A percentile compares a stretch with the other conserved stretches of the same genome.
phyloP scores from a whole-genome alignment of 768 basidiomycete genomes.

The Dendrothele bispora region DNA sequence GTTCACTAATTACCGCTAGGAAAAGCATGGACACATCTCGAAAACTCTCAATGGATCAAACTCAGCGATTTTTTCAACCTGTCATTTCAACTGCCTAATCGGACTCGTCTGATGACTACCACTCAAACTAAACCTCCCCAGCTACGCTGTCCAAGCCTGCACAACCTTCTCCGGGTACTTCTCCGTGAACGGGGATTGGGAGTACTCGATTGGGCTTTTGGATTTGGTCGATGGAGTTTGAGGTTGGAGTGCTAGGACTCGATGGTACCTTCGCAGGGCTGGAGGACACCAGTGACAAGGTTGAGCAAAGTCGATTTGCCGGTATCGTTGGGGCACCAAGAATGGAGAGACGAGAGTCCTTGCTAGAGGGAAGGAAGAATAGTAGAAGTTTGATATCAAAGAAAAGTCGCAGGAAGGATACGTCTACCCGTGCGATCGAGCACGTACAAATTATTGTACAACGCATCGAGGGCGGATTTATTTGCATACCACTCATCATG shows the following conservation, averaged over 20 bases:
- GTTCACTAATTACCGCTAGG: too few relatives aligned
- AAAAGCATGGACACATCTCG: too few relatives aligned
- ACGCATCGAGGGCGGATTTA: too few relatives aligned
- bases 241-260: too few relatives aligned
- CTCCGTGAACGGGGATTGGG: conserved; percentile 73
- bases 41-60: too few relatives aligned
- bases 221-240: too few relatives aligned
- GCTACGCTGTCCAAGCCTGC: conserved; percentile 90
- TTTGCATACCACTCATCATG: too few relatives aligned
- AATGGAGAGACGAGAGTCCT: conserved; percentile 94
- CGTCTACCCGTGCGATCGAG: too few relatives aligned
- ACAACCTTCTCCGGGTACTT: conserved; percentile 95
- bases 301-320: conserved; percentile 92
- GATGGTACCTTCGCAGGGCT: conserved; percentile 84
- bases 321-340: conserved; percentile 94
- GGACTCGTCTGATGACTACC: conserved; percentile 93
- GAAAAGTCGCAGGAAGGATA: too few relatives aligned
- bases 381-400: too few relatives aligned
- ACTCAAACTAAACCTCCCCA: conserved; percentile 94
- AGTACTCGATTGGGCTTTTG: too few relatives aligned
- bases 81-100: conserved; percentile 92
- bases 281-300: conserved; percentile 81
- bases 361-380: conserved; percentile 49
- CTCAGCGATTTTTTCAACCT: conserved; percentile 92
- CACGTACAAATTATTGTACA: too few relatives aligned